Evolutionary conservation across 2,329 filamentous ascomycete genomes (phyloP).

Genomic region (Exophiala mesophila): DNA sequence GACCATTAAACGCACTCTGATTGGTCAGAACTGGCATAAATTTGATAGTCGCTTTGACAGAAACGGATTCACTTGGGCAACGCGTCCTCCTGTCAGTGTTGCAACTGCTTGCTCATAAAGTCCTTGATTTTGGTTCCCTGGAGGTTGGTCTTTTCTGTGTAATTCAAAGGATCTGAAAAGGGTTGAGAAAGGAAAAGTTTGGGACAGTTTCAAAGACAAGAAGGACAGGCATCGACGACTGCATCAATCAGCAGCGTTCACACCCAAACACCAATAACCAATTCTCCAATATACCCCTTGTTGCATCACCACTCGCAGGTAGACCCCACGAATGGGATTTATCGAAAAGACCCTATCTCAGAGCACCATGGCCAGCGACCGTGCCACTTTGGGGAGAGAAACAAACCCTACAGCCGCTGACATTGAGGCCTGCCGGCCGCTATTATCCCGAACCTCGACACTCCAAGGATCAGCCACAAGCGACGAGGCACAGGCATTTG

Average conservation of each 20-base stretch:
- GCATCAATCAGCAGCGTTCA: no score
- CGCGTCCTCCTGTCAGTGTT: neutral
- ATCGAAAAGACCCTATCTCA: slow-evolving; percentile 1
- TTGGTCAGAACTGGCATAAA: neutral
- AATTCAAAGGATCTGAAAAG: neutral
- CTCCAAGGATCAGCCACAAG: slow-evolving; percentile 6
- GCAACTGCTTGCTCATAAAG: neutral
- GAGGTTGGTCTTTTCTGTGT: neutral
- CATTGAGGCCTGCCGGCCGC: slow-evolving; percentile 17
- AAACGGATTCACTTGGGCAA: neutral
- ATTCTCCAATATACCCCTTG: neutral
- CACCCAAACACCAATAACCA: neutral
- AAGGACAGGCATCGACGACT: no score
- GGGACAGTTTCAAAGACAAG: no score
- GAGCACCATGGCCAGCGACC: neutral
- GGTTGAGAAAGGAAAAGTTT: neutral
- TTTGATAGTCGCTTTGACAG: neutral
- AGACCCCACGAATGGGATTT: neutral
- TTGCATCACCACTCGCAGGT: neutral
- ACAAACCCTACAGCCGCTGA: slow-evolving; percentile 19
- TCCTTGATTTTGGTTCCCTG: neutral
- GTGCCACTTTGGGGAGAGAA: slow-evolving; percentile 5
- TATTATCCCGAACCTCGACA: slow-evolving; percentile 17
- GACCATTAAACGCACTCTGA: slow-evolving; percentile 2
- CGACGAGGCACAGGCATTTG: slow-evolving; percentile 1